These are phyloP conservation scores for Naganishia cerealis DNA, from an alignment of 1,284 basidiomycete genomes.

Conservation along the genomic window DNA sequence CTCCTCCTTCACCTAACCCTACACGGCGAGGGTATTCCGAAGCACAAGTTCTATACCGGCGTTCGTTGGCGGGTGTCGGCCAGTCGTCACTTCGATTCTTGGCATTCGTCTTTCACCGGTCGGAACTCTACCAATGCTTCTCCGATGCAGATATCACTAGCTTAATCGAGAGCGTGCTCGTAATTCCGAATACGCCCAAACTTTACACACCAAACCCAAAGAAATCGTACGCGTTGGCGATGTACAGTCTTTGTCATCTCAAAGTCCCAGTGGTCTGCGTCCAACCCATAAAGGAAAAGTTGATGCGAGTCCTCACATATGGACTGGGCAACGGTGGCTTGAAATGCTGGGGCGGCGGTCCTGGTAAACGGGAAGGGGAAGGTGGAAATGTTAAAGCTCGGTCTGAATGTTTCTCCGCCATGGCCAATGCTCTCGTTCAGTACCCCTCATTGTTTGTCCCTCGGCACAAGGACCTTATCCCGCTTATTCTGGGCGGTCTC, in stretches of 20 bases:
- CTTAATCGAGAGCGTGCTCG: slow-evolving; percentile 47
- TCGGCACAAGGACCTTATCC: slow-evolving; percentile 43
- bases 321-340: slow-evolving; percentile 32
- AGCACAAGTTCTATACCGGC: slow-evolving; percentile 49
- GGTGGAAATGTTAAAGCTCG: slow-evolving; percentile 39
- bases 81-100: slow-evolving; percentile 45
- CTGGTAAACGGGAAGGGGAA: slow-evolving; percentile 22
- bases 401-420: slow-evolving; percentile 47
- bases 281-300: slow-evolving; percentile 44
- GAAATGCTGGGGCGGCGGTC: slow-evolving; percentile 31
- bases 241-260: slow-evolving; percentile 46
- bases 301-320: slow-evolving; percentile 44
- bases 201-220: slow-evolving; percentile 51
- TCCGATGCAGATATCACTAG: slow-evolving; percentile 47
- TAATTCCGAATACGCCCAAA: slow-evolving; percentile 48
- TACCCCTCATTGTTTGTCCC: slow-evolving; percentile 49
- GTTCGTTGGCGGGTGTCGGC: slow-evolving; percentile 51
- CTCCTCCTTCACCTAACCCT: slow-evolving; percentile 13
- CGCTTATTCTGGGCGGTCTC: slow-evolving; percentile 40
- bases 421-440: slow-evolving; percentile 43
- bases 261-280: slow-evolving; percentile 42
- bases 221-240: slow-evolving; percentile 50
- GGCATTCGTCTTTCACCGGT: slow-evolving; percentile 39
- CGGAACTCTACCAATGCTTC: slow-evolving; percentile 42
- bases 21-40: slow-evolving; percentile 49